Evolutionary conservation across 2,329 filamentous ascomycete genomes (phyloP), one percentile per base, ranked within the genome.

Genomic region (Chaetomium sp.): DNA sequence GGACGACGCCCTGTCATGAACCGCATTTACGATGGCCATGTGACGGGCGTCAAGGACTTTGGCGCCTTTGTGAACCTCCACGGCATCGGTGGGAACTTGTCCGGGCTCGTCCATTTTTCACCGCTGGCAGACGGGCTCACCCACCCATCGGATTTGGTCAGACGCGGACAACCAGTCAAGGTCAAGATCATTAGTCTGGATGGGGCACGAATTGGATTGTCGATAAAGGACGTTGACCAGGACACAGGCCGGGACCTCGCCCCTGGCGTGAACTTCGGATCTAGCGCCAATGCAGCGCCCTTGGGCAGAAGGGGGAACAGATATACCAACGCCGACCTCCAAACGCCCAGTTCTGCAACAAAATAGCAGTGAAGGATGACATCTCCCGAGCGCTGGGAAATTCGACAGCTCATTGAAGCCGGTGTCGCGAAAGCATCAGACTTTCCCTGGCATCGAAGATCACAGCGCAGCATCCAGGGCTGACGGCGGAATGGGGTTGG

Each of bases 211-310:
- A 89, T 98, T 71, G 93, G 93, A 0, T 79, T 99, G 8, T 97
- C 93, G 0, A 97, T 99, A 93, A 97, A 97, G 74, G 94, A 97
- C 67, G 93, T 97, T n/a, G 94, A 99, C 71, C 95, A 99, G 75
- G 84, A 86, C 31, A 93, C 90, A 3, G 95, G 95, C 5, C 85
- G 87, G 72, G 95, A 99, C 73, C 79, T 96, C 47, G 87, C 89
- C 33, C 92, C 93, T 0, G 87, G 93, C 68, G 85, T 85, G 64
- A 84, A 90, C 54, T 86, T 98, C 72, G 88, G 90, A 35, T 95
- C 93, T 1, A 95, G 95, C 9, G 95, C 95, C 10, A 99, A 99
- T 72, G 90, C 90, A 82, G 88, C 94, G 74, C 87, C 87, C 1
- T 79, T 98, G 8, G 78, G 82, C 29, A 79, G 78, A 16, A 82